Conservation (phyloP, 768 basidiomycete genomes). For the Phanerochaete sordida region DNA sequence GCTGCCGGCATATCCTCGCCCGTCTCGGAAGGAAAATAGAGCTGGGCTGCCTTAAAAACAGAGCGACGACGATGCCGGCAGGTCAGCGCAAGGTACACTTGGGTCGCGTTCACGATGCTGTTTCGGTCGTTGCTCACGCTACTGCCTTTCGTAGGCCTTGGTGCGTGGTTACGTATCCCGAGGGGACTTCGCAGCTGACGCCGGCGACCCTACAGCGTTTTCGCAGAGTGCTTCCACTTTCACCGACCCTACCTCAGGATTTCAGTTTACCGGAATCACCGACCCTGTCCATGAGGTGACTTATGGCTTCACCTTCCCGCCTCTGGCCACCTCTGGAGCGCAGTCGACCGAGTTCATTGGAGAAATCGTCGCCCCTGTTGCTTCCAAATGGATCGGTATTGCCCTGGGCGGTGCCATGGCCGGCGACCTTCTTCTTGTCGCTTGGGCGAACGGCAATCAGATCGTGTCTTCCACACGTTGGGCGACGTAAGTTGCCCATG, state of each 20-base stretch:
- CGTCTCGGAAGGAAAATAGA: neutral
- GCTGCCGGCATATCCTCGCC: constrained; percentile 12
- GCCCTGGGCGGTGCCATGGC: constrained; percentile 54
- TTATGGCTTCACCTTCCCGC: constrained; percentile 53
- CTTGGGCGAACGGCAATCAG: constrained; percentile 53
- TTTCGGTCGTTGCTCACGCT: constrained; percentile 27
- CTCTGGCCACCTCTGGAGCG: constrained; percentile 34
- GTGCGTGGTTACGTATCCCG: constrained; percentile 22
- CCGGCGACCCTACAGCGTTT: constrained; percentile 27
- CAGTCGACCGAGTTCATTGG: constrained; percentile 56
- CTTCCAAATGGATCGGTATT: constrained; percentile 52
- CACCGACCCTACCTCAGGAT: constrained; percentile 52
- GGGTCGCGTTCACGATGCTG: constrained; percentile 16
- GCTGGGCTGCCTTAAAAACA: neutral
- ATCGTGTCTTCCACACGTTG: constrained; percentile 52
- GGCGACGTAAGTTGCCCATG: constrained; percentile 41
- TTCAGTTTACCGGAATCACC: constrained; percentile 41
- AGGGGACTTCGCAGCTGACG: neutral
- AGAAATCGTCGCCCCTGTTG: constrained; percentile 55
- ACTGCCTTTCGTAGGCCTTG: constrained; percentile 38
- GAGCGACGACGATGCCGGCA: neutral
- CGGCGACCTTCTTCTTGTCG: constrained; percentile 52
- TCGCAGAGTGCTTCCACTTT: constrained; percentile 43
- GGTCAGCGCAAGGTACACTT: neutral
- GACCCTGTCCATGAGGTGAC: constrained; percentile 30